Evolutionary conservation across 1,284 basidiomycete genomes (phyloP).

Genomic region (Moniliella sp.): DNA sequence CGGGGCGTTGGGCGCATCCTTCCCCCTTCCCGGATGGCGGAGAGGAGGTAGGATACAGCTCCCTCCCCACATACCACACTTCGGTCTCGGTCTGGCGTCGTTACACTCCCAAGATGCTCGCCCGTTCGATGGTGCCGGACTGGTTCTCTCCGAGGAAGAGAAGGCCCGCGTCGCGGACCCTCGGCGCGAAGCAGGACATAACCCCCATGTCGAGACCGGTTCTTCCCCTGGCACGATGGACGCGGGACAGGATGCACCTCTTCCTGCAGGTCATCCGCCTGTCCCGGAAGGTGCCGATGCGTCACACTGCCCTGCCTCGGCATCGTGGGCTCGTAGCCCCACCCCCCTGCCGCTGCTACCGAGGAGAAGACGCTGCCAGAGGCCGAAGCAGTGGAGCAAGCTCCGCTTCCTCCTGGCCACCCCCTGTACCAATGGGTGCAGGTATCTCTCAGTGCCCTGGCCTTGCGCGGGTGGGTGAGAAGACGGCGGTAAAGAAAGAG

Average conservation of each 20-base stretch:
- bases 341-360: no score
- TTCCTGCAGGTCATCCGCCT: not conserved
- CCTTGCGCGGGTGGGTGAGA: no score
- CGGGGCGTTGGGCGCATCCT: not conserved
- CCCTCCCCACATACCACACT: slow-evolving; percentile 17
- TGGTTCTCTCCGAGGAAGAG: not conserved
- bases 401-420: no score
- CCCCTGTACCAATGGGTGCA: no score
- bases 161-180: not conserved
- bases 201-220: no score
- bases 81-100: slow-evolving; percentile 15
- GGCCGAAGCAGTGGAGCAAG: no score
- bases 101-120: slow-evolving; percentile 27
- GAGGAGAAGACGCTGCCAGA: no score
- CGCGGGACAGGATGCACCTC: not conserved
- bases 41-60: slow-evolving; percentile 8
- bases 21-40: not conserved
- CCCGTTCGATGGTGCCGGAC: slow-evolving; percentile 22
- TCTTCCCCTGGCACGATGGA: not conserved
- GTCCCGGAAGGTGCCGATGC: not conserved
- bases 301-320: not conserved
- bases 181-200: not conserved
- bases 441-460: no score
- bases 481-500: not conserved
- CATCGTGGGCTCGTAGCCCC: no score